Evolutionary conservation across 768 basidiomycete species (phyloP), one percentile per base, ranked within the genome.

Genomic region (Pholiota molesta): DNA sequence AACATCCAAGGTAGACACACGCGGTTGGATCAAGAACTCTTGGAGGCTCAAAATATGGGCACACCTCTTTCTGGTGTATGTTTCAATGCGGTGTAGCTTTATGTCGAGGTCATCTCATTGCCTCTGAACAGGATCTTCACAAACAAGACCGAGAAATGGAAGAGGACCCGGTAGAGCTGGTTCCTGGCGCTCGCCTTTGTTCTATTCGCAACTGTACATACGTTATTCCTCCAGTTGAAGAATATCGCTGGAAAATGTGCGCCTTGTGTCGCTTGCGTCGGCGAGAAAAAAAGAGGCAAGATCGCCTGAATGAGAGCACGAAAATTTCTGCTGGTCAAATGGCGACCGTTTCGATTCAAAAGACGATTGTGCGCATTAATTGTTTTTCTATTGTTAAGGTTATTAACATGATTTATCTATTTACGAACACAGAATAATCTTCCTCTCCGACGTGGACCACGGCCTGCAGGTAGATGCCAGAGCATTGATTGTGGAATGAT

Each of bases 181-280:
- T 75, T 19, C 59, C 71, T 7, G 72, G 72, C 2, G 80, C 81
- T 37, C 74, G 81, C 16, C 61, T 78, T 0, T 84, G 83, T 59
- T 63, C 68, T 0, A 67, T 71, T 5, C 67, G 55, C 39, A 57
- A 63, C 26, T 84, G 83, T 57, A 69, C 66, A 1, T 72, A 66
- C 35, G 72, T 78, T 8, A 69, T 83, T 0, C 80, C 81, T 0
- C 69, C 74, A 2, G 54, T 55, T 1, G 66, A 66, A 16, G 76
- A 80, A 60, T 83, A 83, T 65, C 69, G 51, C 2, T 78, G 73
- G 74, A 77, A 78, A 57, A 72, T 72, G 55, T 85, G 83, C 45
- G 57, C 64, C n/a, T 45, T 65, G 0, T 83, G 81, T 63, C 75
- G 76, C n/a, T 57, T 68, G 16, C 71, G 72, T 23, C 68, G 64